These are phyloP conservation scores for Rhodocollybia butyracea DNA, from an alignment of 768 basidiomycete genomes.

Conservation along the genomic window DNA sequence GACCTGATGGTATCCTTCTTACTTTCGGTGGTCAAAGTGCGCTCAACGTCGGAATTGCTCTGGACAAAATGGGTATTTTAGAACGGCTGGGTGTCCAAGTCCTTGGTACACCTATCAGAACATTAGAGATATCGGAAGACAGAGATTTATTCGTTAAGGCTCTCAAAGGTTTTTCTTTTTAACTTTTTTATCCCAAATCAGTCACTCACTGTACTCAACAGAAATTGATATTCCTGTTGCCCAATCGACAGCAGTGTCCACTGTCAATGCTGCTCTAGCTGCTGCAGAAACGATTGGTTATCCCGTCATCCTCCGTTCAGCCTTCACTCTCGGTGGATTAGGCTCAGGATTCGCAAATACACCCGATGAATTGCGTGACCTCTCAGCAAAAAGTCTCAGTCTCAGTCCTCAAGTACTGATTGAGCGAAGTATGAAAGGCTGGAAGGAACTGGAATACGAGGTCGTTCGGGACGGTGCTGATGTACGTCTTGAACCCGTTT, in stretches of 20 bases:
- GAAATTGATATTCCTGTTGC: slow-evolving; percentile 97
- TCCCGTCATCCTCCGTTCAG: slow-evolving; percentile 94
- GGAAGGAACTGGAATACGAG: slow-evolving; percentile 99
- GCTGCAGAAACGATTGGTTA: slow-evolving; percentile 93
- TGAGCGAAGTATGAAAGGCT: slow-evolving; percentile 97
- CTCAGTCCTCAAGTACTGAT: slow-evolving; percentile 95
- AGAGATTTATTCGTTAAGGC: slow-evolving; percentile 95
- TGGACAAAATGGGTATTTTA: slow-evolving; percentile 95
- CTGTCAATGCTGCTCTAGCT: slow-evolving; percentile 86
- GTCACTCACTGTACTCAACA: slow-evolving; percentile 24
- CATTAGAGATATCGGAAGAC: slow-evolving; percentile 95
- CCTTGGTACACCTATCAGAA: slow-evolving; percentile 91
- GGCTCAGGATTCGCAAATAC: slow-evolving; percentile 98
- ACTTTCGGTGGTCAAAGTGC: slow-evolving; percentile 99
- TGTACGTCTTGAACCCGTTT: slow-evolving; percentile 45
- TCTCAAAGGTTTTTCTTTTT: slow-evolving; percentile 69
- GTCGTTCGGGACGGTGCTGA: slow-evolving; percentile 98
- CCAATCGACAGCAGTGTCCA: slow-evolving; percentile 94
- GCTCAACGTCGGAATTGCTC: slow-evolving; percentile 93
- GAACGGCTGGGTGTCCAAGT: slow-evolving; percentile 92
- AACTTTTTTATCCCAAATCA: background rate
- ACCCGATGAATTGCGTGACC: slow-evolving; percentile 89
- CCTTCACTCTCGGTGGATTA: slow-evolving; percentile 96
- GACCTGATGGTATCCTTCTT: slow-evolving; percentile 94
- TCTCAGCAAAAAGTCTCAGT: slow-evolving; percentile 87